Evolutionary conservation across 306 rosid species (phyloP).

Genomic region (Oxytropis ochrocephala): DNA sequence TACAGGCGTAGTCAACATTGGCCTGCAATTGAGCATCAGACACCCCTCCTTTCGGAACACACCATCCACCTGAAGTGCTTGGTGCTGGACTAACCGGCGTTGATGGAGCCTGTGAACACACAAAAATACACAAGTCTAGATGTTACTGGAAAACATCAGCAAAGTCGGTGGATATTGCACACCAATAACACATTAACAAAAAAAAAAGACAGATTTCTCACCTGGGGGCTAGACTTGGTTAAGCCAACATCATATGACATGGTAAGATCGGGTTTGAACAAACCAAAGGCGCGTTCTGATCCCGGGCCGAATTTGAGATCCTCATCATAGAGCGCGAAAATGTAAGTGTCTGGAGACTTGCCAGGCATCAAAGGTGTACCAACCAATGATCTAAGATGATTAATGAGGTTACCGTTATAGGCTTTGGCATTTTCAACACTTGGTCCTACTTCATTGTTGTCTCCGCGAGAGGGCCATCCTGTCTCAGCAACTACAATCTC

Average conservation of each 20-base stretch:
- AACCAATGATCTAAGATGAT: constrained; percentile 77
- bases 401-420: constrained; percentile 77
- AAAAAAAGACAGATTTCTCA: too few relatives aligned
- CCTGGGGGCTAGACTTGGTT: constrained; percentile 48
- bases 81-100: constrained; percentile 40
- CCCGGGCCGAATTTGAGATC: constrained; percentile 61
- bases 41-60: constrained; percentile 59
- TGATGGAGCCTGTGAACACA: constrained; percentile 32
- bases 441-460: constrained; percentile 62
- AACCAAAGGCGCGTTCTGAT: constrained; percentile 76
- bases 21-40: constrained; percentile 62
- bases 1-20: constrained; percentile 69
- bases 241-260: constrained; percentile 72
- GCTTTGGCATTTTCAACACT: constrained; percentile 79
- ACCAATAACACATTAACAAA: too few relatives aligned
- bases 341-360: constrained; percentile 68
- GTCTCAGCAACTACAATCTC: constrained; percentile 90
- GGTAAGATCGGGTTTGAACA: constrained; percentile 60
- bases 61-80: too few relatives aligned
- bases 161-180: too few relatives aligned
- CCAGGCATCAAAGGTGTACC: constrained; percentile 95
- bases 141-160: too few relatives aligned
- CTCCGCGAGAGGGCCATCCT: constrained; percentile 89
- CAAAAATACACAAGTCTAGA: too few relatives aligned
- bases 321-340: constrained; percentile 83